Evolutionary conservation across 192 early-diverging fungal species (phyloP), one percentile per base, ranked within the genome.

Genomic region (Gaertneriomyces semiglobifer): DNA sequence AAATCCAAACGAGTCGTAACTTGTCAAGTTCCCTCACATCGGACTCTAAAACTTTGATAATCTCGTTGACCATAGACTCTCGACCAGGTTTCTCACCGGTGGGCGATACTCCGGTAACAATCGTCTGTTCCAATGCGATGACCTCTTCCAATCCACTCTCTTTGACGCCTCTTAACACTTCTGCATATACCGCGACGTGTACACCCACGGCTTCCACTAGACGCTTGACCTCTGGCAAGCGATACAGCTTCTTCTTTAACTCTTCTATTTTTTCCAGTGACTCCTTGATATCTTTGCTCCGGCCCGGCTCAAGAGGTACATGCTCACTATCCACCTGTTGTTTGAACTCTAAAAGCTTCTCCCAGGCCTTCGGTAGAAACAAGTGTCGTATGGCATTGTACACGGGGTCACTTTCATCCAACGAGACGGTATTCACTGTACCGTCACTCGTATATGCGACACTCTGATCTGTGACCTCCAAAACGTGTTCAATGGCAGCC

Each of bases 401-500:
- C 56, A 91, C 82, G 3, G 73, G 56, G 45, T 92, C 88, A 52
- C 81, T 77, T 58, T 90, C 75, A 7, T 80, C 73, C 5, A 74
- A 5, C 7, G 66, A 44, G 6, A 69, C 68, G 12, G 66, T 63
- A 38, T 65, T 52, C 43, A 12, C 54, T 16, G 58, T 14, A 3
- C 52, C 25, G 9, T 68, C 66, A n/a, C 60, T 68, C 7, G 45
- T 52, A 52, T 68, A 61, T 10, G 73, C 70, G 65, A 86, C 88
- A 48, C 82, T 89, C 9, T 58, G 74, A 33, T 88, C 81, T 50
- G 88, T 85, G 14, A 89, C 74, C 9, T 72, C 66, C 11, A 98
- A 64, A 53, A 98, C 70, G 71, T 98, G 94, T 51, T 91, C 84
- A 19, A 88, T 85, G 87, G 94, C 93, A 2, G 94, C 92, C 62